A percentile compares a stretch with the other conserved stretches of the same genome.
Conservation (phyloP, 2,329 filamentous ascomycete genomes). For the Penicillium fuscoglaucum region DNA sequence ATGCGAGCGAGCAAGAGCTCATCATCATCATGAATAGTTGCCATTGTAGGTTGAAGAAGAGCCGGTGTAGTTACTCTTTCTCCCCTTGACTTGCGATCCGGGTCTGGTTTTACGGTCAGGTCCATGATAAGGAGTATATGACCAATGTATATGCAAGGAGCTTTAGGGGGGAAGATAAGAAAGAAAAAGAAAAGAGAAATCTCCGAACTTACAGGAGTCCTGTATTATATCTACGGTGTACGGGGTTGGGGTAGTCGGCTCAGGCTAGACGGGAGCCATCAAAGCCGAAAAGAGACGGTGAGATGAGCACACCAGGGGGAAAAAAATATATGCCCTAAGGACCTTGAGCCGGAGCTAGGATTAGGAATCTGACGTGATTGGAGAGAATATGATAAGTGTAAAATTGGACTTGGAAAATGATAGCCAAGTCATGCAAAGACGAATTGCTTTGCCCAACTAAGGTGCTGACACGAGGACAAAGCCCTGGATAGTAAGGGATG, state of each 20-base stretch:
- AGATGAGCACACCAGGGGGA: conserved; percentile 4
- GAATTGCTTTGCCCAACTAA: background rate
- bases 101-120: conserved; percentile 16
- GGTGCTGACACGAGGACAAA: background rate
- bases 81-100: conserved; percentile 11
- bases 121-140: conserved; percentile 11
- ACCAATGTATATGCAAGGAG: conserved; percentile 5
- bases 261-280: conserved; percentile 15
- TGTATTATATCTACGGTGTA: conserved; percentile 18
- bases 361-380: conserved; percentile 3
- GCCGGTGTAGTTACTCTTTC: background rate
- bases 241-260: background rate
- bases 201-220: conserved; percentile 8
- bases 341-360: conserved; percentile 5
- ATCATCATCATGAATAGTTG: conserved; percentile 56
- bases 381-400: conserved; percentile 1
- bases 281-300: conserved; percentile 20
- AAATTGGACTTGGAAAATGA: background rate
- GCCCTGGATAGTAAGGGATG: background rate
- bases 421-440: background rate
- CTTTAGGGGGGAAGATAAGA: conserved; percentile 10
- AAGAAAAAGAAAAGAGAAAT: background rate
- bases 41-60: conserved; percentile 32
- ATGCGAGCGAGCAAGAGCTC: conserved; percentile 61
- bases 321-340: conserved; percentile 1